A percentile compares a stretch with the other conserved stretches of the same genome.
These are phyloP conservation scores for Syncephalastrum sp. DNA, from an alignment of 371 early-diverging fungal species.

Conservation along the genomic window DNA sequence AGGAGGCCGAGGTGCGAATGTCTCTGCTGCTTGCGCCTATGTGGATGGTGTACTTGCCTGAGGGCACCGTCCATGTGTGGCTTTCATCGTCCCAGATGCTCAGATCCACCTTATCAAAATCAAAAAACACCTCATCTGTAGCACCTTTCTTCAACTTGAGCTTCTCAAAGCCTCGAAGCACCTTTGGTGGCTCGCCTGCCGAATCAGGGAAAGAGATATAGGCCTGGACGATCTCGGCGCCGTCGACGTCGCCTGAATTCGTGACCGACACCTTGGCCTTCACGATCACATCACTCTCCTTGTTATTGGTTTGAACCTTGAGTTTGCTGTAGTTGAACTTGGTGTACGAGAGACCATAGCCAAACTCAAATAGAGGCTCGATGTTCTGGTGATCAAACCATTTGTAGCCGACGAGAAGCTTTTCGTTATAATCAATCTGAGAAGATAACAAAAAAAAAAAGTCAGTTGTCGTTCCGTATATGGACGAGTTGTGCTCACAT, in stretches of 20 bases:
- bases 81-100: constrained; percentile 32
- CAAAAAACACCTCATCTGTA: constrained; percentile 23
- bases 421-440: constrained; percentile 46
- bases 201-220: constrained; percentile 50
- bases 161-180: constrained; percentile 46
- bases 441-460: not conserved
- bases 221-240: constrained; percentile 60
- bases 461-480: not conserved
- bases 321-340: constrained; percentile 37
- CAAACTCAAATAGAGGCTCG: constrained; percentile 51
- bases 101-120: constrained; percentile 21
- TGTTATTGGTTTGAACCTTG: not conserved
- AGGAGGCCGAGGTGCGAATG: constrained; percentile 23
- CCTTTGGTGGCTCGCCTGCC: constrained; percentile 39
- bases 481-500: not conserved
- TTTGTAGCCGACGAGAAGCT: constrained; percentile 51
- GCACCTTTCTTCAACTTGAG: constrained; percentile 24
- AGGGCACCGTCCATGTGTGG: constrained; percentile 28
- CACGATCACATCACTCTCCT: not conserved
- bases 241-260: constrained; percentile 51
- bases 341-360: constrained; percentile 59
- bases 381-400: constrained; percentile 43
- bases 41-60: constrained; percentile 32
- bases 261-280: constrained; percentile 27
- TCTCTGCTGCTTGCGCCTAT: constrained; percentile 49